phyloP scores from a whole-genome alignment of 108 stramenopile species.

The Hondaea fermentalgiana region DNA sequence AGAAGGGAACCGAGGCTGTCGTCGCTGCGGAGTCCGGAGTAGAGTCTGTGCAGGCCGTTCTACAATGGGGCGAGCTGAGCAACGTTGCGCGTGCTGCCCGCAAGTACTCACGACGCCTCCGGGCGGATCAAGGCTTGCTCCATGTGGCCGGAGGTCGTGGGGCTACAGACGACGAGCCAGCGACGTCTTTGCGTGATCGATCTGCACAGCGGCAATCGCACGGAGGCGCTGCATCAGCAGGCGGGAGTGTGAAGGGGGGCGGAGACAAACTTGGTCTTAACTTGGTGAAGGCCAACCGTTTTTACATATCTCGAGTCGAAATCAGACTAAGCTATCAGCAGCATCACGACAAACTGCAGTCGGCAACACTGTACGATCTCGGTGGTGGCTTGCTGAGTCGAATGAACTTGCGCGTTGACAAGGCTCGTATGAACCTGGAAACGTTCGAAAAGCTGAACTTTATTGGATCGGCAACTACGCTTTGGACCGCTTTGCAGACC shows the following conservation, averaged over 20 bases:
- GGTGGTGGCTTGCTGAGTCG: not conserved
- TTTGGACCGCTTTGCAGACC: not conserved
- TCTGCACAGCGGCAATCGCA: too few relatives aligned
- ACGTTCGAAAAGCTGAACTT: not conserved
- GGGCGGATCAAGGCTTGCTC: not conserved
- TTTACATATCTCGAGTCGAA: not conserved
- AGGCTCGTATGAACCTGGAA: not conserved
- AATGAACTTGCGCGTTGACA: not conserved
- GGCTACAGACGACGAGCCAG: not conserved
- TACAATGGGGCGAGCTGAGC: not conserved
- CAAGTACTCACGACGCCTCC: not conserved
- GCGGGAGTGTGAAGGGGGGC: not conserved
- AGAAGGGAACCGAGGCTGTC: not conserved
- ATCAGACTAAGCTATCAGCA: not conserved
- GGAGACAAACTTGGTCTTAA: not conserved
- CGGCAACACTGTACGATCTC: not conserved
- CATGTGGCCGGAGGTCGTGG: too few relatives aligned
- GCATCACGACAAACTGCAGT: not conserved
- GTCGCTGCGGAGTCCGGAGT: not conserved
- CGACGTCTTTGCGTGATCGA: not conserved
- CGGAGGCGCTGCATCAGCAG: not conserved
- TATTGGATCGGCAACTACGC: not conserved
- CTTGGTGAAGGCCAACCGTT: not conserved
- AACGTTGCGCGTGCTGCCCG: not conserved
- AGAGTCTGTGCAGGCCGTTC: not conserved